Percentiles rank a stretch among this genome's conserved stretches.
Evolutionary conservation across 2,329 filamentous ascomycete species (phyloP).

Genomic region (Fusarium sulawesiense): DNA sequence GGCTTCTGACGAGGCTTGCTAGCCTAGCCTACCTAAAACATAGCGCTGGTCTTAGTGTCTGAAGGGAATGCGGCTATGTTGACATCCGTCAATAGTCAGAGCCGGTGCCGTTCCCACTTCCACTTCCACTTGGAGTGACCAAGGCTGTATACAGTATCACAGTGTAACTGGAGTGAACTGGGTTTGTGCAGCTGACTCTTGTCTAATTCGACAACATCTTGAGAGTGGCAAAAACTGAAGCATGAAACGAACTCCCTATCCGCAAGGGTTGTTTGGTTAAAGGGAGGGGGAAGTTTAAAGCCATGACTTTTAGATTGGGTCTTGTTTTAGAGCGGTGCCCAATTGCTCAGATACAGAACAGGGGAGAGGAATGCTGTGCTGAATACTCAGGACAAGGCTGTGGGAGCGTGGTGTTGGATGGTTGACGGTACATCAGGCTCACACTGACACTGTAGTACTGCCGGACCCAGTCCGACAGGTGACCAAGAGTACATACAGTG

Average conservation of each 20-base stretch:
- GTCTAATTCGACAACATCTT: slow-evolving; percentile 2
- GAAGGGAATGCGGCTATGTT: slow-evolving; percentile 30
- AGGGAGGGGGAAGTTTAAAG: not conserved
- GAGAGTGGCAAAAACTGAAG: slow-evolving; percentile 23
- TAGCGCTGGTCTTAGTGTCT: slow-evolving; percentile 24
- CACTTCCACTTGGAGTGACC: slow-evolving; percentile 7
- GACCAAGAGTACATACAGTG: slow-evolving; percentile 6
- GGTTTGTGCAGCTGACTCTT: not conserved
- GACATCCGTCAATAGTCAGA: slow-evolving; percentile 20
- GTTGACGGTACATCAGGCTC: slow-evolving; percentile 17
- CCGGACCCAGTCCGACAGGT: slow-evolving; percentile 15
- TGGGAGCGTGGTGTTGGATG: not conserved
- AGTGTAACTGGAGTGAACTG: slow-evolving; percentile 9
- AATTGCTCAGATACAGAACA: not conserved
- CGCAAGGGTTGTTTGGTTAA: not conserved
- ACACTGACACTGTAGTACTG: slow-evolving; percentile 5
- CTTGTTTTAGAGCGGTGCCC: slow-evolving; percentile 17
- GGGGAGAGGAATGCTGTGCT: slow-evolving; percentile 2
- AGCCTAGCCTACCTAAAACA: slow-evolving; percentile 22
- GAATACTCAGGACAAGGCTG: slow-evolving; percentile 18
- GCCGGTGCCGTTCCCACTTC: slow-evolving; percentile 8
- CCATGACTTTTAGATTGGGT: slow-evolving; percentile 6
- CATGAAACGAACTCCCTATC: not conserved
- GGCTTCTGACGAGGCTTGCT: slow-evolving; percentile 30
- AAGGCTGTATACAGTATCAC: slow-evolving; percentile 30